Conservation (phyloP, 176 grass and related monocot genomes). For the Pontederia paniculata region DNA sequence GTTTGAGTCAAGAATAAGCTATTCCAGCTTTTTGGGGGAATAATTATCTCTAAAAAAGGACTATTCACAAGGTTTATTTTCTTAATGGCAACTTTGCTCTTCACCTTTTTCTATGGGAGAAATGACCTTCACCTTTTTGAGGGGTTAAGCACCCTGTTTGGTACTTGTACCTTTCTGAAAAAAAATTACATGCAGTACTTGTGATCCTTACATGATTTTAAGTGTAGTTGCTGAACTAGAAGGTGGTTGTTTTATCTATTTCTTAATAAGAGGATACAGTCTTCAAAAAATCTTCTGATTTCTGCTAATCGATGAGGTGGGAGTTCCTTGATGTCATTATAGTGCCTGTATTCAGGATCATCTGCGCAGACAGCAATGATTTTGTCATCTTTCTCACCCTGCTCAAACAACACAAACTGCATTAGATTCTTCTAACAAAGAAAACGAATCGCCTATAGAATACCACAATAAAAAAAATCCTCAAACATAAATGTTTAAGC, state of each 20-base stretch:
- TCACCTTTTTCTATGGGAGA: no score
- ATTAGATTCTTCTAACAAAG: conserved; percentile 2
- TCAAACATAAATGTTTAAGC: background rate
- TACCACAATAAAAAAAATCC: background rate
- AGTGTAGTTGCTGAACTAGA: background rate
- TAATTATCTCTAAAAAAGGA: no score
- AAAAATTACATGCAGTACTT: background rate
- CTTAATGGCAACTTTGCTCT: no score
- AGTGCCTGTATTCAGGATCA: conserved; percentile 94
- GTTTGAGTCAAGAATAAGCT: no score
- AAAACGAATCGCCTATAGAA: background rate
- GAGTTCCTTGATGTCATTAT: conserved; percentile 89
- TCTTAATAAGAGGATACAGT: conserved; percentile 59
- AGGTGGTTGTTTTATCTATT: background rate
- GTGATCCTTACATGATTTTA: background rate
- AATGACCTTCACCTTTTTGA: no score
- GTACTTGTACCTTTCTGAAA: no score
- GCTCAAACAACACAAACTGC: conserved; percentile 13
- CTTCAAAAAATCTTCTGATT: conserved; percentile 94
- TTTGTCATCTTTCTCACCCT: conserved; percentile 97
- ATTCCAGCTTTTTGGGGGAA: no score
- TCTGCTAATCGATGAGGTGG: conserved; percentile 94
- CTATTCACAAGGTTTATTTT: no score
- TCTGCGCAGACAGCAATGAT: conserved; percentile 98
- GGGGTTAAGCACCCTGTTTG: no score